Percentiles rank a stretch among this genome's conserved stretches.
Conservation (phyloP, 805 yeast species). For the Metschnikowia gelsemii region DNA sequence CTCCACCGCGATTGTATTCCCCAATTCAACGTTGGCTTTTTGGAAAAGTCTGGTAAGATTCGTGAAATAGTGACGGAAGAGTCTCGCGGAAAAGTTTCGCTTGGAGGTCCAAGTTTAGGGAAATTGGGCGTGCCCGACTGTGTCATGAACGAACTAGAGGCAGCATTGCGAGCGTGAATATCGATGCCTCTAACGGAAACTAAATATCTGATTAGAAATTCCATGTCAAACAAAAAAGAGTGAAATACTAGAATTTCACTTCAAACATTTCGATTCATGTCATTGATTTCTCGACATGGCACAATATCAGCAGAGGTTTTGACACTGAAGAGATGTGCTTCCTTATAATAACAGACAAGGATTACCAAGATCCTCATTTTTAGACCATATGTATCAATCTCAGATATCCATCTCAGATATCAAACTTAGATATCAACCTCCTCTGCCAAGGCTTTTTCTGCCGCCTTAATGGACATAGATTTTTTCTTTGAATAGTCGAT, state of each 20-base stretch:
- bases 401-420: neutral
- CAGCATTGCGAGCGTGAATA: slow-evolving; percentile 39
- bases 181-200: neutral
- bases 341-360: no score
- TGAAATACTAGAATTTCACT: no score
- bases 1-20: slow-evolving; percentile 63
- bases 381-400: no score
- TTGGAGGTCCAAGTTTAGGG: slow-evolving; percentile 79
- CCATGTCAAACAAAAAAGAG: no score
- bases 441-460: slow-evolving; percentile 15
- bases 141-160: slow-evolving; percentile 59
- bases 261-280: no score
- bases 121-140: slow-evolving; percentile 89
- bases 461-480: slow-evolving; percentile 26
- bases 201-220: no score
- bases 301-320: no score
- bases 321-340: no score
- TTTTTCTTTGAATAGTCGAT: slow-evolving; percentile 39
- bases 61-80: slow-evolving; percentile 33
- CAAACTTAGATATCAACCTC: neutral
- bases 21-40: slow-evolving; percentile 71
- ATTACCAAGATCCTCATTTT: no score
- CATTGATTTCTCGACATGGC: no score
- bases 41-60: slow-evolving; percentile 36
- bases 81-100: slow-evolving; percentile 41